Base-by-base conservation (phyloP, 805 yeast genomes). In the Sugiyamaella qingdaonensis region DNA sequence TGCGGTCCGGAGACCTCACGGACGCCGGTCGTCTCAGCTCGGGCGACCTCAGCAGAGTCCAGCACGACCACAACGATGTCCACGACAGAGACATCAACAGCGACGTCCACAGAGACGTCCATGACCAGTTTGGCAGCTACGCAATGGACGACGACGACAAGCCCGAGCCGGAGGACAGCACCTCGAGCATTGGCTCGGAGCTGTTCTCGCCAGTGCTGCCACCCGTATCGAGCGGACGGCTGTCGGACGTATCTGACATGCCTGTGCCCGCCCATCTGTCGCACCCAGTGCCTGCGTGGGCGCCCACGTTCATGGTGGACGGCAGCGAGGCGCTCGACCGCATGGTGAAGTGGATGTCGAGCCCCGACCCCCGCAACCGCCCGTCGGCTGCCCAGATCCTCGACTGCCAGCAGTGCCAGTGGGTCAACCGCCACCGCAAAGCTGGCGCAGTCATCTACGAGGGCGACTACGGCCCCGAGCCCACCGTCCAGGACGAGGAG, bases 371-470 rank as follows among this genome's bases (percentile, higher is more conserved):
- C 5, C 75, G 72, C 42, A 78, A 79, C 49, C 75, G 99, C 57
- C 96, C 97, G n/a, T 81, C 85, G 4, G 92, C 95, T 0, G 77
- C 73, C 27, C 80, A 82, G 55, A 75, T 94, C n/a, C 70, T 94
- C 52, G 78, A 75, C 51, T 76, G 84, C 58, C 80, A 78, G 46
- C 97, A 94, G 67, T 82, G 94, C 57, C 76, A 78, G 45, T 78
- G 84, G 54, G 91, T 94, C 37, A 96, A 91, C 58, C 70, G 77
- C 51, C 78, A 92, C 55, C 77, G 97, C 49, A 86, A 86, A 65
- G 88, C 96, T 4, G 97, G 98, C 3, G 97, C 97, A 2, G 86
- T 91, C 1, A 86, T 94, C 57, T 94, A 85, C 63, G 99, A 92
- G 71, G 98, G 97, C 16, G 97, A 94, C 60, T 90, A 79, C 67